phyloP scores from a whole-genome alignment of 225 moss, liverwort and hornwort genomes.

The Pseudoscleropodium purum region DNA sequence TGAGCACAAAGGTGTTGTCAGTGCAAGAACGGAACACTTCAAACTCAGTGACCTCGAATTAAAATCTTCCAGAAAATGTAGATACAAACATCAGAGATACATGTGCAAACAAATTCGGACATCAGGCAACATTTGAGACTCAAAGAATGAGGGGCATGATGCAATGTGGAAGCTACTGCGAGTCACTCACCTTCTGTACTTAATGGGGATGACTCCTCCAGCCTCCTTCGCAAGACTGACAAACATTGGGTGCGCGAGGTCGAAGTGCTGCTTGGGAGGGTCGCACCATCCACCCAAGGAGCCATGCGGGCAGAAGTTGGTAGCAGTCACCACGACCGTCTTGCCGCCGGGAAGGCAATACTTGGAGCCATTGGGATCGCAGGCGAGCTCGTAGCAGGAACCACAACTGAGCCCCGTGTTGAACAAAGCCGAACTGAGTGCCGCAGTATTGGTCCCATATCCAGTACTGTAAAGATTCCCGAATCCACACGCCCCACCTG shows the following conservation, averaged over 20 bases:
- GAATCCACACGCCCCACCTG: conserved; percentile 65
- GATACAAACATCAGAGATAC: too few species aligned
- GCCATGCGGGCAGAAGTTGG: conserved; percentile 49
- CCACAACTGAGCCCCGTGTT: conserved; percentile 59
- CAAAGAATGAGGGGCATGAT: not conserved
- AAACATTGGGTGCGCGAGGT: conserved; percentile 55
- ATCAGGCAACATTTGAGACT: not conserved
- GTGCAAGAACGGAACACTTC: not conserved
- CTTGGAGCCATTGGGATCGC: conserved; percentile 45
- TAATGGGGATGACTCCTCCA: conserved; percentile 50
- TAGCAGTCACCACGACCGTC: conserved; percentile 33
- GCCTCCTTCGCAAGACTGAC: conserved; percentile 35
- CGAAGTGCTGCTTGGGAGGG: conserved; percentile 54
- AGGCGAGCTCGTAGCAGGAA: conserved; percentile 49
- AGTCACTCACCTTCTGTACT: conserved; percentile 24
- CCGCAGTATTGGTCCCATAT: conserved; percentile 59
- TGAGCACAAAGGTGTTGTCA: not conserved
- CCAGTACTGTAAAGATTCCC: conserved; percentile 56
- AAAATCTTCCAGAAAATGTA: not conserved
- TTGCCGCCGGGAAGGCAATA: conserved; percentile 32
- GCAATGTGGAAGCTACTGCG: not conserved
- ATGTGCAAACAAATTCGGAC: not conserved
- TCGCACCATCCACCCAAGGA: conserved; percentile 60
- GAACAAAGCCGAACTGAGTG: conserved; percentile 51
- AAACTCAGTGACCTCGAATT: not conserved